A percentile compares a stretch with the other conserved stretches of the same genome.
These are phyloP conservation scores for Saccharomycopsis schoenii DNA, from an alignment of 805 yeast genomes.

Conservation along the genomic window DNA sequence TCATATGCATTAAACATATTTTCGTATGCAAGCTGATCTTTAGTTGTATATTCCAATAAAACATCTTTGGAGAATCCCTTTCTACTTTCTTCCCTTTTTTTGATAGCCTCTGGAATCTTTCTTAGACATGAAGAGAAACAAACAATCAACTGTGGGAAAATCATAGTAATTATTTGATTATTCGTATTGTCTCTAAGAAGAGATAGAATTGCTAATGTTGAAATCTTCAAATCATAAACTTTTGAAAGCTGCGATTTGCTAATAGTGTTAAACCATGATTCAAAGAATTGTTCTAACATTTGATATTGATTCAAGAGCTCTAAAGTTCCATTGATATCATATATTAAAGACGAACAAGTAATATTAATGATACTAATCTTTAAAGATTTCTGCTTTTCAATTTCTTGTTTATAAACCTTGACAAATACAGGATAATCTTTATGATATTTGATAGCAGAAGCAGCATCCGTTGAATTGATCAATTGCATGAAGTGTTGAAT, in stretches of 20 bases:
- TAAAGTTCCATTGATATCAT: constrained; percentile 48
- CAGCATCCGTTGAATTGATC: background rate
- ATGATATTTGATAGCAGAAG: background rate
- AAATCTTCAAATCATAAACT: constrained; percentile 74
- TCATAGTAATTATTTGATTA: constrained; percentile 27
- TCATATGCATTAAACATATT: constrained; percentile 25
- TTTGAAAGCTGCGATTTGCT: constrained; percentile 33
- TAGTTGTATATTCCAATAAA: constrained; percentile 24
- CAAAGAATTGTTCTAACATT: constrained; percentile 42
- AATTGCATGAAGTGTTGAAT: background rate
- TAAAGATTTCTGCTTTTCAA: background rate
- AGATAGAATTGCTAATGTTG: constrained; percentile 56
- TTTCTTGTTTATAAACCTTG: background rate
- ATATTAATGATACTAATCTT: constrained; percentile 21
- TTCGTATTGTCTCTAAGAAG: constrained; percentile 28
- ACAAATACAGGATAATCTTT: constrained; percentile 2
- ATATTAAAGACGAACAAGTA: constrained; percentile 52
- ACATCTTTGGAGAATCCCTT: constrained; percentile 37
- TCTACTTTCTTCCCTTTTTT: constrained; percentile 51
- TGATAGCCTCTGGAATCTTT: constrained; percentile 63
- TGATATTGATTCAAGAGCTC: constrained; percentile 35
- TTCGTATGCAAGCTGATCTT: constrained; percentile 23
- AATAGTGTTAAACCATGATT: constrained; percentile 50
- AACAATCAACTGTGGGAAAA: constrained; percentile 41
- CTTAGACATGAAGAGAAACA: constrained; percentile 43